A percentile compares a stretch with the other conserved stretches of the same genome.
phyloP scores from a whole-genome alignment of 2,329 filamentous ascomycete species.

The Arthrobotrys iridis region DNA sequence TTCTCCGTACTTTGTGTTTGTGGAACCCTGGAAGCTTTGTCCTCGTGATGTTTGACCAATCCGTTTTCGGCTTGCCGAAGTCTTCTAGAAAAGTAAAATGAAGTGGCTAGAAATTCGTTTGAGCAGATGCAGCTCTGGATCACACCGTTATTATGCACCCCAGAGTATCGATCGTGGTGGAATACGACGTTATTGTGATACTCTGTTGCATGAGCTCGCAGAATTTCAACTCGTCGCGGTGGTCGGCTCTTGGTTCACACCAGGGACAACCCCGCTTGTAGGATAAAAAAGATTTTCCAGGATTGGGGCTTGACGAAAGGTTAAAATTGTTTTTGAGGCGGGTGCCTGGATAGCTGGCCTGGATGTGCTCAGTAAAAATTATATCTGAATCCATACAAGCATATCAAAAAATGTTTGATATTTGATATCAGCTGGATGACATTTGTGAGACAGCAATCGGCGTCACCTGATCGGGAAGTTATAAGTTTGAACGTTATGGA shows the following conservation, averaged over 20 bases:
- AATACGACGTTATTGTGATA: conserved; percentile 49
- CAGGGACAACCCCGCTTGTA: conserved; percentile 43
- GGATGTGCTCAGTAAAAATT: not conserved
- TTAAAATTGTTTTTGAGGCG: conserved; percentile 21
- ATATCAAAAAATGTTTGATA: not conserved
- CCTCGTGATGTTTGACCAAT: conserved; percentile 46
- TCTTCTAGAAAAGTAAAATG: conserved; percentile 44
- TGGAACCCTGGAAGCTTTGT: conserved; percentile 53
- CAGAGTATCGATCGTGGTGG: conserved; percentile 47
- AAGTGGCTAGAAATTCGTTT: conserved; percentile 32
- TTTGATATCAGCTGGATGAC: not conserved
- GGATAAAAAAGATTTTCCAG: conserved; percentile 45
- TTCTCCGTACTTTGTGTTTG: conserved; percentile 42
- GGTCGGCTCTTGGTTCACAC: conserved; percentile 20
- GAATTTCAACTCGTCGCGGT: conserved; percentile 35
- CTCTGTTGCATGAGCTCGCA: conserved; percentile 40
- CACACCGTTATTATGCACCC: conserved; percentile 48
- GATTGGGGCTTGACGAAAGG: conserved; percentile 34
- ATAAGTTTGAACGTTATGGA: conserved; percentile 26
- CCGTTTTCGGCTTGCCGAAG: not conserved
- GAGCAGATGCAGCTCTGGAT: conserved; percentile 35
- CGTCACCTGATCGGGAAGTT: conserved; percentile 23
- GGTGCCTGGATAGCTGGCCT: conserved; percentile 31
- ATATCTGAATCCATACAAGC: not conserved
- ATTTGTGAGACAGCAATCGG: not conserved